These are phyloP conservation scores for Diaporthe capsici DNA, from an alignment of 2,329 filamentous ascomycete species.

Conservation along the genomic window DNA sequence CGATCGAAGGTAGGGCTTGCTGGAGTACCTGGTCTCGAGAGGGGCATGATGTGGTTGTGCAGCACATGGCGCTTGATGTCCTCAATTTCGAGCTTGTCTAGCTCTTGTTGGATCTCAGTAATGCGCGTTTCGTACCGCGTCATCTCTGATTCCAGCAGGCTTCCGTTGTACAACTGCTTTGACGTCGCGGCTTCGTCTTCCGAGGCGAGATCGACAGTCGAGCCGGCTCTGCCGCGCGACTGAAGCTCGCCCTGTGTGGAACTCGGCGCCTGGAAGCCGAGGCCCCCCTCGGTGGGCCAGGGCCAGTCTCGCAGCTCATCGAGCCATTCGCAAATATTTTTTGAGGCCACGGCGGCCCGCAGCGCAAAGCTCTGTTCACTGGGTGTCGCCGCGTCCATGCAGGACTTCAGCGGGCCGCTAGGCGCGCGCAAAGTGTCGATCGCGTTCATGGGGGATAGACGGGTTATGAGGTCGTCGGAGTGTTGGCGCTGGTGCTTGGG, in stretches of 20 bases:
- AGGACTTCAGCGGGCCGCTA: slow-evolving; percentile 66
- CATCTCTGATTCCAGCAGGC: slow-evolving; percentile 76
- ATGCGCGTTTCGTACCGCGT: slow-evolving; percentile 79
- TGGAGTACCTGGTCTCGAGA: slow-evolving; percentile 66
- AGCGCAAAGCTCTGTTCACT: slow-evolving; percentile 80
- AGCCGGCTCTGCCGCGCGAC: slow-evolving; percentile 44
- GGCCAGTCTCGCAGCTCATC: slow-evolving; percentile 76
- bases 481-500: slow-evolving; percentile 60
- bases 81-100: slow-evolving; percentile 82
- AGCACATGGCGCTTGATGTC: slow-evolving; percentile 92
- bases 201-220: slow-evolving; percentile 41
- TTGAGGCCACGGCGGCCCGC: slow-evolving; percentile 77
- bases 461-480: slow-evolving; percentile 72
- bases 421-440: slow-evolving; percentile 71
- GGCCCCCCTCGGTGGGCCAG: slow-evolving; percentile 66
- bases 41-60: slow-evolving; percentile 80
- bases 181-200: slow-evolving; percentile 43
- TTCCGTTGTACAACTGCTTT: slow-evolving; percentile 73
- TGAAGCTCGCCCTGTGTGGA: slow-evolving; percentile 58
- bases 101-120: slow-evolving; percentile 77
- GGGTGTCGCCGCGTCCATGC: slow-evolving; percentile 73
- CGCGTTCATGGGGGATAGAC: slow-evolving; percentile 72
- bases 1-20: slow-evolving; percentile 55
- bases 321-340: slow-evolving; percentile 81
- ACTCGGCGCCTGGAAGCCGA: slow-evolving; percentile 68